Base-by-base conservation (phyloP, 768 basidiomycete genomes). In the Lanmaoa pseudosensibilis region DNA sequence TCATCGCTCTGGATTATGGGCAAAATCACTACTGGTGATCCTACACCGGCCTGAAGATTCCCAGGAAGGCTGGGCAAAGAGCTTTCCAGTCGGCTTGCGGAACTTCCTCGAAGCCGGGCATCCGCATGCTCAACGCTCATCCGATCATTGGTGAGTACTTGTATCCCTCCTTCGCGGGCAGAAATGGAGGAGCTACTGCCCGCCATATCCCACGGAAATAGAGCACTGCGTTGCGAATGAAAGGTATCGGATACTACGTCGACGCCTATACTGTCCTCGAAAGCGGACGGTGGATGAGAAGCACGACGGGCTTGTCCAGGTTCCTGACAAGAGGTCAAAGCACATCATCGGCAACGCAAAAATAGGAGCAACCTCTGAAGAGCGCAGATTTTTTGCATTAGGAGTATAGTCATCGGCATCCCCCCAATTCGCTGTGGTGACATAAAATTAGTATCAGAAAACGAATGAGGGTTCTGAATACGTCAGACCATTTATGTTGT, bases 171-270 rank as follows among this genome's bases (percentile, higher is more conserved):
- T 18, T 65, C 72, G 3, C 55, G 78, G 25, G 71, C 81, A 33
- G 65, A 61, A 25, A 73, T 75, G 33, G 80, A 84, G 1, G 86
- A 87, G 50, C 85, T 88, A 39, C 75, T 77, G 2, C 85, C 87
- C 5, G 89, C 90, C 67, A 92, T 81, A 65, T 92, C 89, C 90
- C 90, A 93, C 6, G 91, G 90, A 66, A 91, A 91, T 32, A 92
- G 66, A 10, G 86, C 84, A 59, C 83, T 88, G 34, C 80, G 77
- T 64, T 90, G 88, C 19, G 88, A 88, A 30, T 76, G 74, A 40
- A 72, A 68, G 33, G 70, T 69, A 39, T 76, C 74, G 30, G 74
- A 67, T 36, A 69, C 76, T 6, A 78, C 57, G 44, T 80, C 80
- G 48, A 82, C 63, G 13, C 75, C 80, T 41, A 87, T 71, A 55